Percentiles rank a stretch among this genome's conserved stretches.
Conservation (phyloP, 768 basidiomycete genomes). For the Russula abietina region DNA sequence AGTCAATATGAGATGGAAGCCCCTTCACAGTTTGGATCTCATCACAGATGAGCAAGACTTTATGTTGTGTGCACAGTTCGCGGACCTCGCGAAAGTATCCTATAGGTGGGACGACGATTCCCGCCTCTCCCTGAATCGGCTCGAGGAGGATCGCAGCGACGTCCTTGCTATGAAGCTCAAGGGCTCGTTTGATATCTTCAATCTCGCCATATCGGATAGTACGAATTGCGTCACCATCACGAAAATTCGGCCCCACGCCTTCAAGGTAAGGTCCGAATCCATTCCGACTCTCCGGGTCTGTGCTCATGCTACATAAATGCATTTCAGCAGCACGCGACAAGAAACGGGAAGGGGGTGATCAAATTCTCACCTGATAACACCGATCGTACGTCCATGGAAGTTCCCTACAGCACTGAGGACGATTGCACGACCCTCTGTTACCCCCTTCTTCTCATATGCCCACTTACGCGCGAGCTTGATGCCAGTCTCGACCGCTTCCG, state of each 20-base stretch:
- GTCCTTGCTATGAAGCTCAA: conserved; percentile 73
- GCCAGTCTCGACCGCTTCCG: conserved; percentile 97
- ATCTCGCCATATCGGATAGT: conserved; percentile 80
- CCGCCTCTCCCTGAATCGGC: conserved; percentile 99
- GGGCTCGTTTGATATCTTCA: conserved; percentile 73
- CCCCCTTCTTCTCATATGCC: conserved; percentile 87
- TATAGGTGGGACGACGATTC: conserved; percentile 85
- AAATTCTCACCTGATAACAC: conserved; percentile 62
- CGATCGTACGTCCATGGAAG: conserved; percentile 92
- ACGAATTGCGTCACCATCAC: conserved; percentile 45
- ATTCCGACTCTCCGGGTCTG: conserved; percentile 80
- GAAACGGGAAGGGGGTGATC: conserved; percentile 18
- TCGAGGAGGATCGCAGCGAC: conserved; percentile 94
- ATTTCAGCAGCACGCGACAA: not conserved
- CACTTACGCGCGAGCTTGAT: conserved; percentile 95
- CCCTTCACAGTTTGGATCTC: conserved; percentile 88
- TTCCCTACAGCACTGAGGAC: conserved; percentile 83
- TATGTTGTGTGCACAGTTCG: conserved; percentile 84
- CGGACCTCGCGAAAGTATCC: conserved; percentile 79
- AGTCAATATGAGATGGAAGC: conserved; percentile 15
- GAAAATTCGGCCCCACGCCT: conserved; percentile 74
- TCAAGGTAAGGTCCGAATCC: conserved; percentile 91
- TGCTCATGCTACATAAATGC: conserved; percentile 66
- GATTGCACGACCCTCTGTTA: conserved; percentile 75
- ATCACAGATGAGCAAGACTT: conserved; percentile 94